phyloP scores from a whole-genome alignment of 1,139 yeast genomes.

The Debaryomyces subglobosus region DNA sequence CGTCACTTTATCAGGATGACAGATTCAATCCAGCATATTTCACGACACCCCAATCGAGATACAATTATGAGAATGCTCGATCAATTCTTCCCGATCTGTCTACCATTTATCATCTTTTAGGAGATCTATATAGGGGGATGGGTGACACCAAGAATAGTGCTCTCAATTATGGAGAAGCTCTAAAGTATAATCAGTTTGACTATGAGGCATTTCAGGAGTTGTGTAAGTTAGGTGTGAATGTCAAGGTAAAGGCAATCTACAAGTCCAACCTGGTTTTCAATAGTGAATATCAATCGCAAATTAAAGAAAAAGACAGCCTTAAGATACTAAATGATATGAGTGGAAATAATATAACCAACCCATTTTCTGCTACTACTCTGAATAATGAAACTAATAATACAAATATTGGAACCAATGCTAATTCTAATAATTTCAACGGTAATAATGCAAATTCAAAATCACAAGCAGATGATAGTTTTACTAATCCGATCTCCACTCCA shows the following conservation, averaged over 20 bases:
- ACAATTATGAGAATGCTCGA: slow-evolving; percentile 38
- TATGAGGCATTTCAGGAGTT: slow-evolving; percentile 87
- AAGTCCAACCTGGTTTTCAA: slow-evolving; percentile 25
- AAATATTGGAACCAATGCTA: slow-evolving; percentile 9
- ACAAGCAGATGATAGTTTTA: slow-evolving; percentile 29
- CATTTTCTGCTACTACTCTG: slow-evolving; percentile 24
- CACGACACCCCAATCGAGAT: slow-evolving; percentile 27
- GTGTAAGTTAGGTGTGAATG: slow-evolving; percentile 70
- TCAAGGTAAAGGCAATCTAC: slow-evolving; percentile 64
- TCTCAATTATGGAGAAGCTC: slow-evolving; percentile 66
- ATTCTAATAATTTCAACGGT: slow-evolving; percentile 24
- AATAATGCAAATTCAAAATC: slow-evolving; percentile 13
- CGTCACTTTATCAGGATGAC: slow-evolving; percentile 10
- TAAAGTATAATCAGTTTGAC: slow-evolving; percentile 73
- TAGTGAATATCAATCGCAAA: slow-evolving; percentile 5
- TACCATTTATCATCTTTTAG: slow-evolving; percentile 66
- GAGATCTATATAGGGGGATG: slow-evolving; percentile 61
- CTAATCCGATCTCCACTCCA: slow-evolving; percentile 46
- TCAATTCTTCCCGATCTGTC: slow-evolving; percentile 63
- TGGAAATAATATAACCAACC: slow-evolving; percentile 24
- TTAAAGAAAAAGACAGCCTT: background rate
- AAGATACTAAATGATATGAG: slow-evolving; percentile 2
- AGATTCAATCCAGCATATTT: slow-evolving; percentile 20
- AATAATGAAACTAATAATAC: slow-evolving; percentile 10
- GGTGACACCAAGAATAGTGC: slow-evolving; percentile 70